Base-by-base conservation (phyloP, 345 rosid genomes). In the Hypericum perforatum region DNA sequence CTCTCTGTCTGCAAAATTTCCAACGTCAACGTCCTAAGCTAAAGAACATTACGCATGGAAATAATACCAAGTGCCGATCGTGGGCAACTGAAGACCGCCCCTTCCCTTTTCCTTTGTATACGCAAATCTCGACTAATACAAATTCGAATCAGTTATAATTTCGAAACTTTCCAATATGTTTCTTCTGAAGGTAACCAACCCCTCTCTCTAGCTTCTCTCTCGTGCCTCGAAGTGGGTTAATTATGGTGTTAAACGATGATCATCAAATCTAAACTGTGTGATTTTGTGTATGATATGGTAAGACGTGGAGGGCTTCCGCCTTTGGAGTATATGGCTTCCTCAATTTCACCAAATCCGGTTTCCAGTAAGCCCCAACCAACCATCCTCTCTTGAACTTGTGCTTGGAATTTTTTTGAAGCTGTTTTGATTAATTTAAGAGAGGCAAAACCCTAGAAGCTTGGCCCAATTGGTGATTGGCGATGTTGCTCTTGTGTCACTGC, bases 261-360 rank as follows among this genome's bases (percentile, higher is more conserved):
- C 3, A 7, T 36, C 43, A 5, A 41, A 45, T 52, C n/a, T n/a
- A n/a, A 44, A 49, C 11, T 8, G 32, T 1, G 0, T 39, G 9
- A 39, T 45, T 45, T 11, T 6, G 38, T 16, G 42, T 7, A 39
- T 39, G 49, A 53, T 6, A 46, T 12, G 36, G 52, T 9, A 55
- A 86, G 94, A 55, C 84, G 65, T 90, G 97, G 94, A 78, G 94
- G 72, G 57, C 66, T 11, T 66, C 95, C 49, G 80, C 86, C 62
- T 86, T 90, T 63, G 94, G 90, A 14, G 61, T 70, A 41, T 86
- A 74, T 54, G 97, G 97, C 57, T 84, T 72, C 58, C 63, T 78
- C 59, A 86, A 90, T 57, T 89, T 86, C 82, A 86, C 95, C 74
- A 80, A 74, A 64, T 76, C 78, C 36, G 95, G 72, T 54, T 84